These are phyloP conservation scores for Dipteronia sinensis DNA, from an alignment of 345 rosid genomes.

Conservation along the genomic window DNA sequence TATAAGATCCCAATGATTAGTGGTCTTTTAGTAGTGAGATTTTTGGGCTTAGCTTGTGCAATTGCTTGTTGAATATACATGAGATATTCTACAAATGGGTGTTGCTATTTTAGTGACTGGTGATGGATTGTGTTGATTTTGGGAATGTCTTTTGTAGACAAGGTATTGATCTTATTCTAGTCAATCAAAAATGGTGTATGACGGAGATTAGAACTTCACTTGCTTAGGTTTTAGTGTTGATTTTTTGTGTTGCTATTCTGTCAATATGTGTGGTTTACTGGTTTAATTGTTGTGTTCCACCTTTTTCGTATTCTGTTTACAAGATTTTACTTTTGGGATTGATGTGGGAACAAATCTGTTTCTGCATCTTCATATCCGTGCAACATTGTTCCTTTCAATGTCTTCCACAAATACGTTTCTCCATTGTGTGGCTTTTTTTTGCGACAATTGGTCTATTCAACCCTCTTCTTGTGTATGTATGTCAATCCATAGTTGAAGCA, in stretches of 20 bases:
- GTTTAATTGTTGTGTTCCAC: neutral
- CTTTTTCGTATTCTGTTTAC: neutral
- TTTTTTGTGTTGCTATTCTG: neutral
- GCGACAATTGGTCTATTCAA: neutral
- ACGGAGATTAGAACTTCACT: neutral
- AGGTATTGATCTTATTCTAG: neutral
- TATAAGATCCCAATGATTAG: no score
- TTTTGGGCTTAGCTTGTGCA: neutral
- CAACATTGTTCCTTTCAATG: neutral
- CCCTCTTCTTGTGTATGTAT: neutral
- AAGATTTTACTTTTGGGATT: neutral
- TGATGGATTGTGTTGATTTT: neutral
- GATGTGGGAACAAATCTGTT: neutral
- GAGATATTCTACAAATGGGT: neutral
- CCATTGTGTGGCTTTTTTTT: neutral
- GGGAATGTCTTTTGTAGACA: neutral
- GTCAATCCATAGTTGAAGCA: neutral
- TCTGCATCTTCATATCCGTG: neutral
- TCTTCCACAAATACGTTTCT: neutral
- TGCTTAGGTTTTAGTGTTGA: neutral
- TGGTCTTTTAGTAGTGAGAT: neutral
- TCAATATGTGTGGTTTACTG: neutral
- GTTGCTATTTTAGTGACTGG: neutral
- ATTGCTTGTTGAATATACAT: neutral
- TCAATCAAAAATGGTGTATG: neutral